phyloP scores from a whole-genome alignment of 306 rosid species.

The Begonia masoniana region DNA sequence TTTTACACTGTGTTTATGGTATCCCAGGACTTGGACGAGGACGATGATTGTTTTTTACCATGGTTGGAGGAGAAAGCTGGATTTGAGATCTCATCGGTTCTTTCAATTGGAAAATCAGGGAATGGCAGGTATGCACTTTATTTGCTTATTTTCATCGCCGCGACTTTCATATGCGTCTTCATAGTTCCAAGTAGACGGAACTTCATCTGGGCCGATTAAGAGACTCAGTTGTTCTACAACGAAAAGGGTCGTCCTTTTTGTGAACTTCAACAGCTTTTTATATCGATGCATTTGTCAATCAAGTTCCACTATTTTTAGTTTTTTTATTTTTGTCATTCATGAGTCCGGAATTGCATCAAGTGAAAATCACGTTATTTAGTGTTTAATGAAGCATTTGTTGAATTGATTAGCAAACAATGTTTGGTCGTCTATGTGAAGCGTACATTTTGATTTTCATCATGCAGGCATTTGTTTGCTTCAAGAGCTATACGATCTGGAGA shows the following conservation, averaged over 20 bases:
- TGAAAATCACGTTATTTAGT: too few relatives aligned
- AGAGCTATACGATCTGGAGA: slow-evolving; percentile 39
- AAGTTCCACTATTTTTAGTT: too few relatives aligned
- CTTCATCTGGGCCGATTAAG: too few relatives aligned
- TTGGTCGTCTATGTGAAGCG: too few relatives aligned
- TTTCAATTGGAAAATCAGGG: slow-evolving; percentile 41
- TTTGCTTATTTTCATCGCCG: background rate
- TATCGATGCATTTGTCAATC: too few relatives aligned
- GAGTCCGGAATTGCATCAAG: too few relatives aligned
- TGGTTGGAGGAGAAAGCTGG: slow-evolving; percentile 61
- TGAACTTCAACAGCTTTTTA: background rate
- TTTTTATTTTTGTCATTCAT: too few relatives aligned
- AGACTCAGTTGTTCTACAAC: too few relatives aligned
- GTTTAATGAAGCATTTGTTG: too few relatives aligned
- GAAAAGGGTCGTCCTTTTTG: too few relatives aligned
- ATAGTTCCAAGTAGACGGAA: too few relatives aligned
- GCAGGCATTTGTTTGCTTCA: slow-evolving; percentile 57
- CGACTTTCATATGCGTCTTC: background rate
- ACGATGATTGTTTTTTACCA: slow-evolving; percentile 30
- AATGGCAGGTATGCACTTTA: slow-evolving; percentile 30
- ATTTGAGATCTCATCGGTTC: slow-evolving; percentile 34
- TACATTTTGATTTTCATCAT: background rate
- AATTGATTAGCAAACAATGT: too few relatives aligned
- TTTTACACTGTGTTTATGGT: slow-evolving; percentile 4
- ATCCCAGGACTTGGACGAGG: slow-evolving; percentile 8